Evolutionary conservation across 805 yeast species (phyloP).

Genomic region (Lipomyces sp.): DNA sequence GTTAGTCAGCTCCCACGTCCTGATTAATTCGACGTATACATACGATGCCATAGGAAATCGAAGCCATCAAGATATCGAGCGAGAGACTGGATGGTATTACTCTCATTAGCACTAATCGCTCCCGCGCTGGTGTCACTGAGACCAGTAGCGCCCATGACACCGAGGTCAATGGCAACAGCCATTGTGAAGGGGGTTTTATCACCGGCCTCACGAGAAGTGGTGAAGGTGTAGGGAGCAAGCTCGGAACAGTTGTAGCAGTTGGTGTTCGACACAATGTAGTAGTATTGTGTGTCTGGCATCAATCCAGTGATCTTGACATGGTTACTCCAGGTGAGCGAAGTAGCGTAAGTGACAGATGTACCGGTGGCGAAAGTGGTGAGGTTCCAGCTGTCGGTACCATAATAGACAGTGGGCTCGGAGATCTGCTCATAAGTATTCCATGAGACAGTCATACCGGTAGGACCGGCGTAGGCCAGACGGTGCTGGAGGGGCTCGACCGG

Average conservation of each 20-base stretch:
- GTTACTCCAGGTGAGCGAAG: conserved; percentile 39
- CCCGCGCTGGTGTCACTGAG: conserved; percentile 1
- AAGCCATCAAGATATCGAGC: conserved; percentile 9
- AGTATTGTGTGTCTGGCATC: conserved; percentile 39
- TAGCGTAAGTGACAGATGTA: conserved; percentile 34
- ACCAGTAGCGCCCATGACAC: conserved; percentile 14
- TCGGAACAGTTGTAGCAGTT: conserved; percentile 20
- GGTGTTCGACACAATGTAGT: conserved; percentile 37
- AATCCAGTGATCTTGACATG: conserved; percentile 38
- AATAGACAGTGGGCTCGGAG: conserved; percentile 36
- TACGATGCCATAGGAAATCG: conserved; percentile 17
- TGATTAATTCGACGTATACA: background rate
- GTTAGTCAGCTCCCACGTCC: background rate
- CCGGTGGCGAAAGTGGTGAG: conserved; percentile 12
- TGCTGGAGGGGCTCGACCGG: conserved; percentile 23
- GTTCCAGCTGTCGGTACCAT: conserved; percentile 31
- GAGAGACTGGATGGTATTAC: conserved; percentile 18
- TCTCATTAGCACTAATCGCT: background rate
- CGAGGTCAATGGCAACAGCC: conserved; percentile 20
- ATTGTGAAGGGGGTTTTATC: conserved; percentile 18
- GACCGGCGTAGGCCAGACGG: conserved; percentile 34
- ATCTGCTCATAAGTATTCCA: conserved; percentile 39
- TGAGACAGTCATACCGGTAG: conserved; percentile 34
- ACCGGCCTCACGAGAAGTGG: conserved; percentile 20
- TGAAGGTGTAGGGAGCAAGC: conserved; percentile 13